A percentile compares a stretch with the other conserved stretches of the same genome.
phyloP scores from a whole-genome alignment of 1,284 basidiomycete genomes.

The Cryptococcus maquisensis region DNA sequence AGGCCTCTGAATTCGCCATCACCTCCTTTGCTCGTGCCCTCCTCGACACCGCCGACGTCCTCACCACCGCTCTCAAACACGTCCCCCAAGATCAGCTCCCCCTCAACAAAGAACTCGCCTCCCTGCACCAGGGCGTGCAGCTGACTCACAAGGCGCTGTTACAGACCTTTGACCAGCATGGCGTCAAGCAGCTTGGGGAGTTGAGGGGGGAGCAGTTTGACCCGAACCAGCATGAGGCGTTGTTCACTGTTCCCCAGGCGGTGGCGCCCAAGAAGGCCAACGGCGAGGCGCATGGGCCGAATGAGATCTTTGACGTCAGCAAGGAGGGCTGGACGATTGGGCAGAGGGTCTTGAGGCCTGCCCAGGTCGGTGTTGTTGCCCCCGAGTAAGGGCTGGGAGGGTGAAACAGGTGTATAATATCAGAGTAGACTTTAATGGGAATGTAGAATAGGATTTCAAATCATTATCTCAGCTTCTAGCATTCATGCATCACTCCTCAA shows the following conservation, averaged over 20 bases:
- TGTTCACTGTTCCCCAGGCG: conserved; percentile 77
- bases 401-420: background rate
- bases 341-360: conserved; percentile 83
- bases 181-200: conserved; percentile 70
- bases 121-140: conserved; percentile 80
- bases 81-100: conserved; percentile 58
- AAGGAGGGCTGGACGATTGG: conserved; percentile 91
- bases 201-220: conserved; percentile 82
- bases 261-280: conserved; percentile 62
- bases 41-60: conserved; percentile 86
- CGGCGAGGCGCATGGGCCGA: conserved; percentile 57
- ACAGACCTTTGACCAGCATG: conserved; percentile 85
- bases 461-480: background rate
- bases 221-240: conserved; percentile 89
- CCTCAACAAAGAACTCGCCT: conserved; percentile 58
- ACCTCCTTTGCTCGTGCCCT: conserved; percentile 84
- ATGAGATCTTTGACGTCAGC: conserved; percentile 85
- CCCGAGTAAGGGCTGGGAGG: conserved; percentile 27
- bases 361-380: conserved; percentile 89
- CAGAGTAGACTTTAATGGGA: background rate
- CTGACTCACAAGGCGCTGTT: conserved; percentile 86
- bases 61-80: conserved; percentile 76
- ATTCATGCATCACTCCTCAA: background rate
- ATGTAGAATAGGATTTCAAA: background rate
- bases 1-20: conserved; percentile 90